Evolutionary conservation across 1,139 yeast genomes (phyloP).

Genomic region (Suhomyces terraborum): DNA sequence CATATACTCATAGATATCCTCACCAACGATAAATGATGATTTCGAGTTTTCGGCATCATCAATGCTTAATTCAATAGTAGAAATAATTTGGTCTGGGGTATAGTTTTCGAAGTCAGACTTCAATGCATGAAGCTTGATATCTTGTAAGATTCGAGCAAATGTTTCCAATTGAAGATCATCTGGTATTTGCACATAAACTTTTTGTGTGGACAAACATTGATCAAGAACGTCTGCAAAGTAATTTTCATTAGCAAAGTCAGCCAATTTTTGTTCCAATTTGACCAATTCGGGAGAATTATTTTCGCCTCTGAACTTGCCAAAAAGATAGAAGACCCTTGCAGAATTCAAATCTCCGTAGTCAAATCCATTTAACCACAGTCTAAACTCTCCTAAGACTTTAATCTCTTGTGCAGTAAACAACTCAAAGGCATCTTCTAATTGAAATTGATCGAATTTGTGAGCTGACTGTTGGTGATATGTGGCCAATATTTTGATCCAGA

Average conservation of each 20-base stretch:
- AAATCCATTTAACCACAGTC: slow-evolving; percentile 10
- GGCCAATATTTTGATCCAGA: slow-evolving; percentile 8
- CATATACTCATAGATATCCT: slow-evolving; percentile 23
- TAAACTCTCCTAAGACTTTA: slow-evolving; percentile 6
- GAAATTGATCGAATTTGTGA: neutral
- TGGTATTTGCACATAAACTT: slow-evolving; percentile 24
- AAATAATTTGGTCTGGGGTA: slow-evolving; percentile 16
- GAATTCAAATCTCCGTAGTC: slow-evolving; percentile 8
- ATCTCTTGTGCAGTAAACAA: slow-evolving; percentile 4
- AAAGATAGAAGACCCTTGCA: slow-evolving; percentile 4
- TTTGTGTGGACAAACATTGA: neutral
- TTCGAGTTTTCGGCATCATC: slow-evolving; percentile 19
- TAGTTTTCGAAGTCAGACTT: slow-evolving; percentile 7
- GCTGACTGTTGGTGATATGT: neutral
- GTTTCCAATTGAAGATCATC: slow-evolving; percentile 25
- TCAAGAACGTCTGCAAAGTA: slow-evolving; percentile 8
- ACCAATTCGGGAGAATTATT: slow-evolving; percentile 2
- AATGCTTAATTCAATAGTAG: slow-evolving; percentile 22
- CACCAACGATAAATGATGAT: slow-evolving; percentile 22
- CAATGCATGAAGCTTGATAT: slow-evolving; percentile 17
- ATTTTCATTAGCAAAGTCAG: slow-evolving; percentile 4
- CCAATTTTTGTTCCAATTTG: slow-evolving; percentile 1
- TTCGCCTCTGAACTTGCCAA: slow-evolving; percentile 5
- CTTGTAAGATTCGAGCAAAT: slow-evolving; percentile 18
- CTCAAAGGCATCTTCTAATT: neutral